Evolutionary conservation across 495 filamentous ascomycete species (phyloP).

Genomic region (Margaritispora aquatica): DNA sequence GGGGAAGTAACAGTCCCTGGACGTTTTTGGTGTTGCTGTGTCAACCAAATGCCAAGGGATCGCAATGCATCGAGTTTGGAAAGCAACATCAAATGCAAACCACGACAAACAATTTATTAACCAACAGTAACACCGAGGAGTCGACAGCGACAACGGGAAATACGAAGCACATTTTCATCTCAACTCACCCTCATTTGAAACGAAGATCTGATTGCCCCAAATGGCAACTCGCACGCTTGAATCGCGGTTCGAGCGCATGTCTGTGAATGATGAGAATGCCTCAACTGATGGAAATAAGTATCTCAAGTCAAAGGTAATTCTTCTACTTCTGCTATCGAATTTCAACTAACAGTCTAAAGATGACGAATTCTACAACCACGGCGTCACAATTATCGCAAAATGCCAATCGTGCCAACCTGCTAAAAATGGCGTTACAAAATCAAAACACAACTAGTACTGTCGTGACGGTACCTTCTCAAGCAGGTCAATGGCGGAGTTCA

Average conservation of each 20-base stretch:
- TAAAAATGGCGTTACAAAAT: constrained; percentile 79
- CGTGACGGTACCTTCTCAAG: constrained; percentile 61
- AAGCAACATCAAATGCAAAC: background rate
- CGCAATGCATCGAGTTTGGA: background rate
- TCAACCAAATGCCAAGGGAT: background rate
- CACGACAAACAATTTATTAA: constrained; percentile 14
- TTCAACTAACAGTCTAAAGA: constrained; percentile 23
- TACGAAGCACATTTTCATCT: background rate
- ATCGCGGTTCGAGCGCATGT: constrained; percentile 73
- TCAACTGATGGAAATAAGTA: constrained; percentile 42
- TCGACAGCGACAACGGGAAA: background rate
- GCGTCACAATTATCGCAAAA: constrained; percentile 51
- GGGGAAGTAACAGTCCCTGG: too few species aligned
- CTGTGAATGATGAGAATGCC: constrained; percentile 78
- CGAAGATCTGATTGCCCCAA: background rate
- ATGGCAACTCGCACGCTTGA: constrained; percentile 57
- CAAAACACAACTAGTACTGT: constrained; percentile 54
- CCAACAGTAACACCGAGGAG: constrained; percentile 1
- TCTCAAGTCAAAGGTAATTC: constrained; percentile 65
- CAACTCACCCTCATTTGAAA: background rate
- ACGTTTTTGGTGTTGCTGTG: background rate
- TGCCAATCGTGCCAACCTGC: constrained; percentile 60
- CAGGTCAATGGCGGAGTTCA: constrained; percentile 47
- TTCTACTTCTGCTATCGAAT: background rate
- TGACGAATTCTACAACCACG: constrained; percentile 43